These are phyloP conservation scores for Nidularia sp. DNA, from an alignment of 768 basidiomycete species.

Conservation along the genomic window DNA sequence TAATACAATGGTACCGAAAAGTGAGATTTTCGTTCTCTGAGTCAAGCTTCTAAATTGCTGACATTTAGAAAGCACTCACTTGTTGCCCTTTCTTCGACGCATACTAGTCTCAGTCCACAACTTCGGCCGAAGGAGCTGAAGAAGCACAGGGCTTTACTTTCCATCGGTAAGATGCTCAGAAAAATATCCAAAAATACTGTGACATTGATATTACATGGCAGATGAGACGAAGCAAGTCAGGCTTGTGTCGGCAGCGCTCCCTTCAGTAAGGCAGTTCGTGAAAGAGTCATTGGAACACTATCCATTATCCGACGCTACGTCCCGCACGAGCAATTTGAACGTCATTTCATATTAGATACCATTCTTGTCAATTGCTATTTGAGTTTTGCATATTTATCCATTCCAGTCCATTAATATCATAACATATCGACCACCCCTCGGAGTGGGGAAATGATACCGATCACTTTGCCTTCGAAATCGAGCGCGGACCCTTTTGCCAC, in stretches of 20 bases:
- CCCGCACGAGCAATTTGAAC: neutral
- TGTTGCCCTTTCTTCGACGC: constrained; percentile 63
- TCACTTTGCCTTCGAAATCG: constrained; percentile 36
- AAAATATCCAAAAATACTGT: neutral
- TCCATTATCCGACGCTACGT: constrained; percentile 1
- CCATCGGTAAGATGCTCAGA: constrained; percentile 46
- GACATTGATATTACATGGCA: constrained; percentile 16
- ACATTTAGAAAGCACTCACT: constrained; percentile 56
- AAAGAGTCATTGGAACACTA: constrained; percentile 22
- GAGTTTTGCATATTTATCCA: neutral
- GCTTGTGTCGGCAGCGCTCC: constrained; percentile 65
- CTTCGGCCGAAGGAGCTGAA: constrained; percentile 41
- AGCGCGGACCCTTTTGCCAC: constrained; percentile 30
- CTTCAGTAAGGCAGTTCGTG: constrained; percentile 58
- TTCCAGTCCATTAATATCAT: neutral
- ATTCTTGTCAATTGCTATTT: neutral
- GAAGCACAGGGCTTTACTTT: constrained; percentile 61
- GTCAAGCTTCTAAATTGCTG: constrained; percentile 3
- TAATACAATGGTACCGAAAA: constrained; percentile 70
- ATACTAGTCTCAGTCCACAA: constrained; percentile 45
- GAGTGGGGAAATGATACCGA: constrained; percentile 29
- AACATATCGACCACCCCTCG: constrained; percentile 17
- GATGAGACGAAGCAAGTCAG: constrained; percentile 73
- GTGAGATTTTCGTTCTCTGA: constrained; percentile 23
- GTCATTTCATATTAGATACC: neutral